These are phyloP conservation scores for Chloropicon primus DNA, from an alignment of 139 green algal genomes.

Conservation along the genomic window DNA sequence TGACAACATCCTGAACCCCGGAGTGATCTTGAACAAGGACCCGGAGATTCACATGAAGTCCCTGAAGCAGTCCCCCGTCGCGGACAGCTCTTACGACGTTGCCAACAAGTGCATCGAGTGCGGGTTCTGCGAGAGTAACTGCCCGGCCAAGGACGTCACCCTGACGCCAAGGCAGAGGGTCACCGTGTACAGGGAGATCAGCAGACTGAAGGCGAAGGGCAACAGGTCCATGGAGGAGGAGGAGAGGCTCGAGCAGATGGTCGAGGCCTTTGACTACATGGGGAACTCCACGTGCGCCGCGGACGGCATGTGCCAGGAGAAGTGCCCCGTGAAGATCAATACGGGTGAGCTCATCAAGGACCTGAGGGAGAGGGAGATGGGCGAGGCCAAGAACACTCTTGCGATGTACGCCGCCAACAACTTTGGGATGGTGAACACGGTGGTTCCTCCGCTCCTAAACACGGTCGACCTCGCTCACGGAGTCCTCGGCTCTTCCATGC, in stretches of 20 bases:
- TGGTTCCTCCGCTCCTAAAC: slow-evolving; percentile 64
- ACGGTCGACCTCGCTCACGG: slow-evolving; percentile 56
- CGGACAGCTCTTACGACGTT: slow-evolving; percentile 30
- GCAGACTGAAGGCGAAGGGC: slow-evolving; percentile 25
- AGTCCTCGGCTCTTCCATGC: slow-evolving; percentile 53
- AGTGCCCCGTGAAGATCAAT: slow-evolving; percentile 98
- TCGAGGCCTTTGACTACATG: slow-evolving; percentile 51
- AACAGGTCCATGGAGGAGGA: slow-evolving; percentile 11
- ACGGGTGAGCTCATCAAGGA: slow-evolving; percentile 85
- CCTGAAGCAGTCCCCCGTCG: slow-evolving; percentile 73
- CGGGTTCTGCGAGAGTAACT: slow-evolving; percentile 97
- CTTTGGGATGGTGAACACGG: slow-evolving; percentile 49
- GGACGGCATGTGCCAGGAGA: slow-evolving; percentile 96
- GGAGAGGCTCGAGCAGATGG: slow-evolving; percentile 46
- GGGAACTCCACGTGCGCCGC: slow-evolving; percentile 82
- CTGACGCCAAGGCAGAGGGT: slow-evolving; percentile 83
- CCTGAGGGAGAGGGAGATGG: slow-evolving; percentile 47
- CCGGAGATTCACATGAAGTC: slow-evolving; percentile 70
- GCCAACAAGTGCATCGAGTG: slow-evolving; percentile 95
- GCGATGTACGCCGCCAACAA: slow-evolving; percentile 49
- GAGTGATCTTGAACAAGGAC: slow-evolving; percentile 60
- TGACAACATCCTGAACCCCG: slow-evolving; percentile 78
- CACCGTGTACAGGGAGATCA: slow-evolving; percentile 79
- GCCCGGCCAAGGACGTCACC: slow-evolving; percentile 76
- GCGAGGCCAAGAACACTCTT: slow-evolving; percentile 4